Conservation (phyloP, 176 grass and related monocot species). For the Hsuehochloa calcarea region DNA sequence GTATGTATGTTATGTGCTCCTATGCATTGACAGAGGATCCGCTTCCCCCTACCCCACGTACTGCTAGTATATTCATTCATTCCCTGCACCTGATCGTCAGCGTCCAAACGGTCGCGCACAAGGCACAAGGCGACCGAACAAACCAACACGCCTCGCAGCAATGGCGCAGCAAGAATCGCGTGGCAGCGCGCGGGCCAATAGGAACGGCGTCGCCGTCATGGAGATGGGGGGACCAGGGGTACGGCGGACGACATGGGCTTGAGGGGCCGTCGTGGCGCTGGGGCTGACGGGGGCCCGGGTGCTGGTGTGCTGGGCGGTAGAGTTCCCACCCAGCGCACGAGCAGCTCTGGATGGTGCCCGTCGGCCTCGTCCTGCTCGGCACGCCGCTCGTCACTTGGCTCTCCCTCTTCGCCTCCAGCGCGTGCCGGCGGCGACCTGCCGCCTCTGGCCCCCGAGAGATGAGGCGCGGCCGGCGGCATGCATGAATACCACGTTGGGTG, state of each 20-base stretch:
- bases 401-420: constrained; percentile 57
- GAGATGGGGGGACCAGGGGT: neutral
- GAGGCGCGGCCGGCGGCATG: neutral
- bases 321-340: constrained; percentile 54
- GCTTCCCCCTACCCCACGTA: neutral
- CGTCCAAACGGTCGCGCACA: too few relatives aligned
- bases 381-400: constrained; percentile 77
- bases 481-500: neutral
- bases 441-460: neutral
- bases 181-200: neutral
- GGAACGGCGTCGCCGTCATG: neutral
- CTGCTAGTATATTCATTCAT: constrained; percentile 20
- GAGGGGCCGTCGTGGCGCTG: neutral
- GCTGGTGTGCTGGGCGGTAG: constrained; percentile 77
- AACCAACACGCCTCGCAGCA: neutral
- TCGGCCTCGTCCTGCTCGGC: constrained; percentile 76
- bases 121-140: neutral
- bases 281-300: constrained; percentile 51
- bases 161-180: constrained; percentile 35
- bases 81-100: neutral
- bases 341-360: constrained; percentile 97
- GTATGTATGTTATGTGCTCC: too few relatives aligned
- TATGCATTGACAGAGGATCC: too few relatives aligned
- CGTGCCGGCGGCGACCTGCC: constrained; percentile 4
- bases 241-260: neutral